Conservation (phyloP, 164 flowering plant genomes). For the Magnolia kwangsiensis region DNA sequence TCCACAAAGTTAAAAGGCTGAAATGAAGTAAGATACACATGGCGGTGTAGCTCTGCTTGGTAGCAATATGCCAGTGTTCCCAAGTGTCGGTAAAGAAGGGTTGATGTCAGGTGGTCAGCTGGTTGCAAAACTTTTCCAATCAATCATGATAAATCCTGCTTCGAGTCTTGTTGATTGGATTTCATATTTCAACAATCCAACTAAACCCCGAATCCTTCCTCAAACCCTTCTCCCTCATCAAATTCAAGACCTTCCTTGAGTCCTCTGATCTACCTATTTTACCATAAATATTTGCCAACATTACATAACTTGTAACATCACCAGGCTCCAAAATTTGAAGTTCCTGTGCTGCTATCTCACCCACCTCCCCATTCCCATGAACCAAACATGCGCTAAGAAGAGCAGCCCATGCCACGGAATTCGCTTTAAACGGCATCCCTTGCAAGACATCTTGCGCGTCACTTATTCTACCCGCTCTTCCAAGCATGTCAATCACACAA, state of each 20-base stretch:
- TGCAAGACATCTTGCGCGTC: constrained; percentile 23
- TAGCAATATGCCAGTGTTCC: no score
- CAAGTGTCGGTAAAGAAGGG: no score
- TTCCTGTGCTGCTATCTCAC: constrained; percentile 24
- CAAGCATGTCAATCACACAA: constrained; percentile 35
- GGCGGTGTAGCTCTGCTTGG: no score
- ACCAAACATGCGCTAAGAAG: constrained; percentile 27
- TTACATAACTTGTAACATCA: constrained; percentile 24
- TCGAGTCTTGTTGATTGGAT: background rate
- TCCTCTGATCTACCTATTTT: constrained; percentile 18
- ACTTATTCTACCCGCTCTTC: constrained; percentile 26
- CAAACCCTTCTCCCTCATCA: constrained; percentile 24
- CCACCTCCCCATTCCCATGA: constrained; percentile 23
- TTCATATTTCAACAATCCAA: constrained; percentile 16
- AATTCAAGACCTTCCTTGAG: constrained; percentile 12
- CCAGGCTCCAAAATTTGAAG: constrained; percentile 23
- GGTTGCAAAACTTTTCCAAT: no score
- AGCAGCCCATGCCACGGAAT: constrained; percentile 24
- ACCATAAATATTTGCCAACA: constrained; percentile 27
- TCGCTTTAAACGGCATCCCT: constrained; percentile 27
- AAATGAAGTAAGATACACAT: no score
- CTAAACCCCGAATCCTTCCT: constrained; percentile 22
- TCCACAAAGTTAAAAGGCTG: no score
- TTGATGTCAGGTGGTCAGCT: no score
- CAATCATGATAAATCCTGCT: no score